Evolutionary conservation across 768 basidiomycete species (phyloP).

Genomic region (Mycena leptocephala): DNA sequence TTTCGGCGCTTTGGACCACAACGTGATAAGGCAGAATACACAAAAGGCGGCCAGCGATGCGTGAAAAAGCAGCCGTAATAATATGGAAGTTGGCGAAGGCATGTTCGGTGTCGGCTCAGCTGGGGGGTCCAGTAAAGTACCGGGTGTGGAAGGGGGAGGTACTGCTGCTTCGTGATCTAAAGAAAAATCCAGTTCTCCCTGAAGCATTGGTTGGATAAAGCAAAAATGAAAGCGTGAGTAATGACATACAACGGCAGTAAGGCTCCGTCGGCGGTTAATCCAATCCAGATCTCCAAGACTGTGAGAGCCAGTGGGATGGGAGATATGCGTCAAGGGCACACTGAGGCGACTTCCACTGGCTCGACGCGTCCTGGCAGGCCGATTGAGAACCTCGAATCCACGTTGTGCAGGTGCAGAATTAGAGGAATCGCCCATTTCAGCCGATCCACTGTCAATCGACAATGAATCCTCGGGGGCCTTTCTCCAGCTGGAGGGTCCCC

Average conservation of each 20-base stretch:
- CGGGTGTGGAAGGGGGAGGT: constrained; percentile 65
- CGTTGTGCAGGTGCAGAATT: constrained; percentile 56
- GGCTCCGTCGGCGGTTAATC: constrained; percentile 81
- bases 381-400: constrained; percentile 70
- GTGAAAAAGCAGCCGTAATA: constrained; percentile 71
- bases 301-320: constrained; percentile 43
- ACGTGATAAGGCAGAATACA: constrained; percentile 68
- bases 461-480: constrained; percentile 62
- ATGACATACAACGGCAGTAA: constrained; percentile 76
- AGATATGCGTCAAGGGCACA: constrained; percentile 38
- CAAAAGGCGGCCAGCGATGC: constrained; percentile 71
- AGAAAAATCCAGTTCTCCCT: constrained; percentile 85
- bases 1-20: constrained; percentile 71
- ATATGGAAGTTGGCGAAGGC: constrained; percentile 50
- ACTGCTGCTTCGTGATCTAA: constrained; percentile 71
- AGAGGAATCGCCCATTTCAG: constrained; percentile 37
- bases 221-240: constrained; percentile 15
- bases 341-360: constrained; percentile 51
- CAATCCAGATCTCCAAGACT: constrained; percentile 85
- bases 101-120: constrained; percentile 18
- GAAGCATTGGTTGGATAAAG: constrained; percentile 32
- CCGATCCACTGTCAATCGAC: constrained; percentile 63
- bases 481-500: constrained; percentile 64
- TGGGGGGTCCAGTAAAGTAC: constrained; percentile 46
- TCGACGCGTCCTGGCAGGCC: constrained; percentile 56